Base-by-base conservation (phyloP, 768 basidiomycete genomes). In the Fibroporia radiculosa region DNA sequence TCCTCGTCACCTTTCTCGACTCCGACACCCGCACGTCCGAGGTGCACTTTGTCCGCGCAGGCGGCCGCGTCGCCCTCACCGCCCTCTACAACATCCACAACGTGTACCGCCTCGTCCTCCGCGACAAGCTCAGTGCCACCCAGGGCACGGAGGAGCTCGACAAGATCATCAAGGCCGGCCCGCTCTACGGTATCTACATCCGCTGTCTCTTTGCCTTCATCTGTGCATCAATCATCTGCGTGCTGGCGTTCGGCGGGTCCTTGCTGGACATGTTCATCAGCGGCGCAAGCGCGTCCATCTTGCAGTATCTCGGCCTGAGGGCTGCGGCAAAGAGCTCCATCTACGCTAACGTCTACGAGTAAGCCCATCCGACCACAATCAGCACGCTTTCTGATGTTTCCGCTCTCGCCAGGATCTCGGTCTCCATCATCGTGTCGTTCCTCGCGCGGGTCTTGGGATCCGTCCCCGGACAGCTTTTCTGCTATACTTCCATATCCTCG, bases 291-390 rank as follows among this genome's bases (percentile, higher is more conserved):
- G 82, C 82, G 8, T 75, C 75, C 46, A 60, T 80, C 40, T 67
- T 93, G 40, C 84, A 88, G 55, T 89, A 84, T 60, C 70, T 93
- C 34, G 87, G 89, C 28, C 67, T 92, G 38, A 83, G 81, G 56
- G 80, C 86, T 7, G 90, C 91, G 3, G 76, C 82, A 52, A 90
- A 86, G 64, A 92, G 84, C 54, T 75, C 86, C 1, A 84, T 89
- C 66, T 93, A 92, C 63, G 89, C 90, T n/a, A 93, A 91, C 56
- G 89, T 93, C 46, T 95, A 93, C 57, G 92, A 95, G 92, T 93
- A 60, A 62, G 89, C 70, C 19, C 4, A 25, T 35, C 6, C 6
- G 12, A 12, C 8, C 22, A 3, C 3, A 5, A 27, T n/a, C 37
- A 8, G 1, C n/a, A n/a, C n/a, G n/a, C 32, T 39, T 33, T 4